Conservation (phyloP, 2,329 filamentous ascomycete genomes). For the Dothistroma septosporum region DNA sequence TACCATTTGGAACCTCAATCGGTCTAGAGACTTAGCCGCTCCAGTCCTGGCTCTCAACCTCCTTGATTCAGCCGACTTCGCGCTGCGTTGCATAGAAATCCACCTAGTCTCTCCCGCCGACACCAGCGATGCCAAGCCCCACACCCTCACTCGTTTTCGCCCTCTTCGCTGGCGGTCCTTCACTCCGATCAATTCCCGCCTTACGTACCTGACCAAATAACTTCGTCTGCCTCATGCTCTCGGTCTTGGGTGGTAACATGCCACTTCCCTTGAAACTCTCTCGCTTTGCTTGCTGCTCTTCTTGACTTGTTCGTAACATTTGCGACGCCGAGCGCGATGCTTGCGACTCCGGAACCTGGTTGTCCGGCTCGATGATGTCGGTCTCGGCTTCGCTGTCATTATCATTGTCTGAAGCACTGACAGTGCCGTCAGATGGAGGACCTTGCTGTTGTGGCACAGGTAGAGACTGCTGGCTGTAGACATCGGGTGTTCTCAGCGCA, state of each 20-base stretch:
- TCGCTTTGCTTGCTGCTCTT: slow-evolving; percentile 36
- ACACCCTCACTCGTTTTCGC: slow-evolving; percentile 42
- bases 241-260: slow-evolving; percentile 20
- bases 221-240: slow-evolving; percentile 54
- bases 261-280: slow-evolving; percentile 37
- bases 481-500: slow-evolving; percentile 39
- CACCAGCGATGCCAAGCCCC: slow-evolving; percentile 29
- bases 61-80: not conserved
- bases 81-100: not conserved
- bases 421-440: slow-evolving; percentile 57
- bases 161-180: slow-evolving; percentile 46
- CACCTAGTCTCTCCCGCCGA: slow-evolving; percentile 23
- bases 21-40: not conserved
- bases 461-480: slow-evolving; percentile 24
- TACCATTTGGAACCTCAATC: not conserved
- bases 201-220: slow-evolving; percentile 61
- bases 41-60: not conserved
- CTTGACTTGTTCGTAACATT: slow-evolving; percentile 48
- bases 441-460: slow-evolving; percentile 18
- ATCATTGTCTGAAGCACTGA: slow-evolving; percentile 63
- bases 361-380: slow-evolving; percentile 55
- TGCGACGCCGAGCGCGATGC: slow-evolving; percentile 74
- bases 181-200: slow-evolving; percentile 40
- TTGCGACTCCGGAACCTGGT: slow-evolving; percentile 66
- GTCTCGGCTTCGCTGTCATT: slow-evolving; percentile 52